Evolutionary conservation across 1,284 basidiomycete genomes (phyloP).

Genomic region (Cutaneotrichosporon cavernicola): DNA sequence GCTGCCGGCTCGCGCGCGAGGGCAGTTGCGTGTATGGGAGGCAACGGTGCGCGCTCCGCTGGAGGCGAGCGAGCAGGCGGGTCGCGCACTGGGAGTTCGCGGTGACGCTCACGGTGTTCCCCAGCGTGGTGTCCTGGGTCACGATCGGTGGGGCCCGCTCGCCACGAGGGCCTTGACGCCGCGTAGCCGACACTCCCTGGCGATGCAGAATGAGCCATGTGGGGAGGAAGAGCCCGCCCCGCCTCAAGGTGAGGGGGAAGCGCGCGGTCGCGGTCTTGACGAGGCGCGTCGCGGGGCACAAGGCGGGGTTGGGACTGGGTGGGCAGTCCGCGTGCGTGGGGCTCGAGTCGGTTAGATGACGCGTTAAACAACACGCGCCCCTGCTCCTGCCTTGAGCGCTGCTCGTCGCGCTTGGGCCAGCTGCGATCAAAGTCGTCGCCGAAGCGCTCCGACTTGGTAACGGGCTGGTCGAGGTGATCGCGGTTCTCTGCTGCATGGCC

Average conservation of each 20-base stretch:
- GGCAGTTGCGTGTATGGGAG: neutral
- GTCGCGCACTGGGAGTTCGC: conserved; percentile 1
- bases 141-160: conserved; percentile 36
- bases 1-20: neutral
- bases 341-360: conserved; percentile 77
- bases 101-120: conserved; percentile 13
- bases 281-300: conserved; percentile 40
- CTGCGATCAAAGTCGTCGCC: conserved; percentile 85
- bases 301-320: conserved; percentile 38
- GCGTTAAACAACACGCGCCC: conserved; percentile 80
- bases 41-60: neutral
- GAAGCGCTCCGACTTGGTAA: conserved; percentile 49
- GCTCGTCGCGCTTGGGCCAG: conserved; percentile 61
- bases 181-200: conserved; percentile 30
- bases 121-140: conserved; percentile 57
- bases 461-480: conserved; percentile 40
- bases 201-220: conserved; percentile 27
- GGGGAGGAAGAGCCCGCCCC: conserved; percentile 41
- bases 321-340: conserved; percentile 24
- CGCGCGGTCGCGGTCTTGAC: conserved; percentile 21
- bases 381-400: conserved; percentile 14
- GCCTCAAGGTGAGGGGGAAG: conserved; percentile 29
- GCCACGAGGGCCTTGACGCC: neutral
- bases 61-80: neutral
- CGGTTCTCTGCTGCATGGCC: conserved; percentile 23